Evolutionary conservation across 805 yeast species (phyloP).

Genomic region (Zygoascus tannicola): DNA sequence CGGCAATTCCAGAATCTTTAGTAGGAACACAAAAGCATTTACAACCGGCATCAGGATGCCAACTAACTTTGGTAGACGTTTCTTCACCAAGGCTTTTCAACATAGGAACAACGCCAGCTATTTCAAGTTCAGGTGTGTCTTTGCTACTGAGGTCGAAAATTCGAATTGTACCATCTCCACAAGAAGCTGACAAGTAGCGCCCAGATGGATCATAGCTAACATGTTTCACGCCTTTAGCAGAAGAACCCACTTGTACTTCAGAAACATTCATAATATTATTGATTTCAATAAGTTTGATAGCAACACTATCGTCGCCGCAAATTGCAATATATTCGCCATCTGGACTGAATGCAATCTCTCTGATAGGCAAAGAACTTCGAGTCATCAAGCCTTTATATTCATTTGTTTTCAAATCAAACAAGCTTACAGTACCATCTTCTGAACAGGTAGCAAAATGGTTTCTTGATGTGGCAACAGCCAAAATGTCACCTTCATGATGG

Average conservation of each 20-base stretch:
- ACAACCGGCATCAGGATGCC: constrained; percentile 59
- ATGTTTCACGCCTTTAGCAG: constrained; percentile 38
- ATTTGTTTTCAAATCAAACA: constrained; percentile 22
- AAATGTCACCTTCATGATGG: constrained; percentile 16
- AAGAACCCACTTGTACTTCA: constrained; percentile 24
- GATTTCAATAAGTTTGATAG: constrained; percentile 24
- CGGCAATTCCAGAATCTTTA: constrained; percentile 26
- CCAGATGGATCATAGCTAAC: constrained; percentile 33
- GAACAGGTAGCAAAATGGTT: constrained; percentile 34
- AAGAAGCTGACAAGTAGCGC: constrained; percentile 23
- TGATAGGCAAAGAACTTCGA: constrained; percentile 27
- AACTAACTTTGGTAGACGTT: constrained; percentile 46
- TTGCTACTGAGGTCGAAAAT: constrained; percentile 23
- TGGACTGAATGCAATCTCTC: constrained; percentile 25
- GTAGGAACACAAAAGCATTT: constrained; percentile 61
- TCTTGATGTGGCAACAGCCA: constrained; percentile 21
- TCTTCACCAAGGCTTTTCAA: constrained; percentile 31
- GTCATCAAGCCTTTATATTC: constrained; percentile 21
- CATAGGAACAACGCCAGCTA: constrained; percentile 21
- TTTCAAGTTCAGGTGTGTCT: constrained; percentile 16
- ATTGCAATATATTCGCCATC: constrained; percentile 31
- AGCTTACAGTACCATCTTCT: constrained; percentile 33
- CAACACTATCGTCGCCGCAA: constrained; percentile 27
- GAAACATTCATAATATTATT: constrained; percentile 31
- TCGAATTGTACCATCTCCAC: constrained; percentile 28